Evolutionary conservation across 768 basidiomycete species (phyloP).

Genomic region (Xerocomus spinulosus): DNA sequence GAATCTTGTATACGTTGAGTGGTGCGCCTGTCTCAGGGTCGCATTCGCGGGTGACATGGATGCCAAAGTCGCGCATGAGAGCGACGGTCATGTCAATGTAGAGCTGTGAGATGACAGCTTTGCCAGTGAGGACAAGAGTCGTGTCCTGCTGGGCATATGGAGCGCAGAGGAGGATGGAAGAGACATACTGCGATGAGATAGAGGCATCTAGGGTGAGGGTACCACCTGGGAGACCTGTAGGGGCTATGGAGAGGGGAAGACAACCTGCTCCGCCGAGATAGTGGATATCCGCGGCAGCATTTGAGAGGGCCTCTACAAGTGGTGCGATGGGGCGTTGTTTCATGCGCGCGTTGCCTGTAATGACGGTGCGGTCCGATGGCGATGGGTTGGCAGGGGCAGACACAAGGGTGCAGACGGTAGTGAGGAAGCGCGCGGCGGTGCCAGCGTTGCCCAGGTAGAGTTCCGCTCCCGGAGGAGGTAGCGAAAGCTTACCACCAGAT

Average conservation of each 20-base stretch:
- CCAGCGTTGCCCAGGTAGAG: conserved; percentile 97
- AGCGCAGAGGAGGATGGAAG: conserved; percentile 92
- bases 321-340: conserved; percentile 97
- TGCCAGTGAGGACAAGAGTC: conserved; percentile 85
- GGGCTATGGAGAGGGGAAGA: conserved; percentile 81
- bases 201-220: conserved; percentile 85
- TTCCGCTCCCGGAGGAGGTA: conserved; percentile 78
- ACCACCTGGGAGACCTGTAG: conserved; percentile 78
- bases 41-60: conserved; percentile 62
- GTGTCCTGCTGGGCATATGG: conserved; percentile 86
- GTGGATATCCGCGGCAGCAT: conserved; percentile 73
- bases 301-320: conserved; percentile 81
- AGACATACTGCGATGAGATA: conserved; percentile 97
- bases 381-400: conserved; percentile 38
- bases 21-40: conserved; percentile 56
- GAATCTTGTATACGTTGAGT: conserved; percentile 84
- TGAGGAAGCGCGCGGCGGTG: conserved; percentile 95
- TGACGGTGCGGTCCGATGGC: conserved; percentile 54
- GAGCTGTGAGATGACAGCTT: conserved; percentile 95
- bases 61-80: conserved; percentile 94
- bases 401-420: conserved; percentile 92
- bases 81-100: conserved; percentile 99
- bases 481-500: conserved; percentile 71
- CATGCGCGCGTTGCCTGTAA: conserved; percentile 98
- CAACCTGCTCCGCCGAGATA: conserved; percentile 81